These are phyloP conservation scores for Verticillium longisporum DNA, from an alignment of 2,329 filamentous ascomycete species.

Conservation along the genomic window DNA sequence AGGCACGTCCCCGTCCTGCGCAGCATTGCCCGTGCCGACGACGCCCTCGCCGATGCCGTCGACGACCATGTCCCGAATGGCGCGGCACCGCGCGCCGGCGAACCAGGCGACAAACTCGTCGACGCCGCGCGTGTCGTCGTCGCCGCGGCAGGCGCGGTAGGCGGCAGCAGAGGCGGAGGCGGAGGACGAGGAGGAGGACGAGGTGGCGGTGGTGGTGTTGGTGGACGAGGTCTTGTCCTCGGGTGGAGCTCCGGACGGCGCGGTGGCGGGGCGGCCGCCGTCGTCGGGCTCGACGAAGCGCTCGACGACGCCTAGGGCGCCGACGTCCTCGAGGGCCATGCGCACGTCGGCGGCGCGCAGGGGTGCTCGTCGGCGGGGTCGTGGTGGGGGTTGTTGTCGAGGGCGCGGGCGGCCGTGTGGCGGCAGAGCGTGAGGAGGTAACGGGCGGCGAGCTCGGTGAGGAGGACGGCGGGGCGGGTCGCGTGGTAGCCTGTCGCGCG, in stretches of 20 bases:
- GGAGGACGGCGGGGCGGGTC: slow-evolving; percentile 69
- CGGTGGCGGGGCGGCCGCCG: not conserved
- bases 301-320: slow-evolving; percentile 64
- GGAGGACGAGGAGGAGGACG: not conserved
- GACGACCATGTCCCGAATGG: slow-evolving; percentile 58
- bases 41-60: slow-evolving; percentile 2
- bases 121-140: slow-evolving; percentile 62
- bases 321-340: slow-evolving; percentile 76
- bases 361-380: slow-evolving; percentile 12
- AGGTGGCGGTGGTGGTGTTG: too few species aligned
- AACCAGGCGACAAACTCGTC: slow-evolving; percentile 78
- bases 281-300: slow-evolving; percentile 65
- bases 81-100: slow-evolving; percentile 62
- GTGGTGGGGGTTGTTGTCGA: slow-evolving; percentile 34
- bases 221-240: not conserved
- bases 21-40: slow-evolving; percentile 46
- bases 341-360: slow-evolving; percentile 65
- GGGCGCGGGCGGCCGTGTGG: slow-evolving; percentile 64
- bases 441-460: slow-evolving; percentile 80
- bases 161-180: not conserved
- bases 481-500: slow-evolving; percentile 86
- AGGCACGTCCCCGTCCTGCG: slow-evolving; percentile 57
- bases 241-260: not conserved
- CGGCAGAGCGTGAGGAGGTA: slow-evolving; percentile 73
- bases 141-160: not conserved